Evolutionary conservation across 1,284 basidiomycete species (phyloP).

Genomic region (Heterobasidion annosum): DNA sequence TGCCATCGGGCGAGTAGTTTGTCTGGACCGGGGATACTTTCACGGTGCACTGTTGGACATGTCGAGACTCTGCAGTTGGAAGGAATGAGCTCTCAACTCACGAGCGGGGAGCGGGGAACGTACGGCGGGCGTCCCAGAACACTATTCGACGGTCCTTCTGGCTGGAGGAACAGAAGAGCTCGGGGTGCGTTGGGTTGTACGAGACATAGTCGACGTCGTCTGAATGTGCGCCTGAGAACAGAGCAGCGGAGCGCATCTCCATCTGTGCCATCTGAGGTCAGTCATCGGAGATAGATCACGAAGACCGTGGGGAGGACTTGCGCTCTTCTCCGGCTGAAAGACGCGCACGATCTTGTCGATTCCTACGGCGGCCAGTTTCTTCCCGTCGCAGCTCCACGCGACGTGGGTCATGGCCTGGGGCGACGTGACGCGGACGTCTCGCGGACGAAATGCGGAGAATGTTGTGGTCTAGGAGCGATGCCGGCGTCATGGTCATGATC

Average conservation of each 20-base stretch:
- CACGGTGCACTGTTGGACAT: constrained; percentile 46
- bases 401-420: constrained; percentile 62
- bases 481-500: constrained; percentile 12
- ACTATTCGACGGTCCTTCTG: constrained; percentile 63
- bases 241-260: constrained; percentile 52
- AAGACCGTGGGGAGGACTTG: constrained; percentile 23
- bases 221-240: constrained; percentile 58
- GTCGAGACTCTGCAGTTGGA: constrained; percentile 49
- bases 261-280: constrained; percentile 38
- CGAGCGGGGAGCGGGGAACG: constrained; percentile 18
- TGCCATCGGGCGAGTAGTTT: constrained; percentile 64
- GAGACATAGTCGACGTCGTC: constrained; percentile 70
- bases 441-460: constrained; percentile 69
- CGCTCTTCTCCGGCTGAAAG: constrained; percentile 69
- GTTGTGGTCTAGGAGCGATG: constrained; percentile 46
- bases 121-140: constrained; percentile 80
- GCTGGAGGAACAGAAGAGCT: constrained; percentile 70
- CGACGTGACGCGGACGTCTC: constrained; percentile 60
- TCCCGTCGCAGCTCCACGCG: constrained; percentile 76
- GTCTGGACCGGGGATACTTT: constrained; percentile 53
- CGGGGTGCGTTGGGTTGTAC: constrained; percentile 77
- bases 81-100: background rate
- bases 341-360: constrained; percentile 69
- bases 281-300: background rate
- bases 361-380: constrained; percentile 67